Evolutionary conservation across 2,329 filamentous ascomycete genomes (phyloP).

Genomic region (Alternaria dauci): DNA sequence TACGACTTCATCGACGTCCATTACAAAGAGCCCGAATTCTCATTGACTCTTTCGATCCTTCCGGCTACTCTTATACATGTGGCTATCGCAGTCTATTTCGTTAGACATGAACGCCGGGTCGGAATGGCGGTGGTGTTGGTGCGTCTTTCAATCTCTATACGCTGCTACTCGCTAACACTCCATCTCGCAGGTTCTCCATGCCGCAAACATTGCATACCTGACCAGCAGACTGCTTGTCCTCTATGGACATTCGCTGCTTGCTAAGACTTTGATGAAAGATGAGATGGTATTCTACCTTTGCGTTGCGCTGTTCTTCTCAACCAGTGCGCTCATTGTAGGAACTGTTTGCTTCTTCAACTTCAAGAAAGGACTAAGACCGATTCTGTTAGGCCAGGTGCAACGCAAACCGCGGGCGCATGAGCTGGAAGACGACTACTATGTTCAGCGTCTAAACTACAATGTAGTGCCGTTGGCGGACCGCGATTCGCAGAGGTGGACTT

Average conservation of each 20-base stretch:
- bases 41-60: slow-evolving; percentile 35
- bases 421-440: slow-evolving; percentile 13
- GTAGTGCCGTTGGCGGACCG: slow-evolving; percentile 12
- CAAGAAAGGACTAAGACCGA: slow-evolving; percentile 30
- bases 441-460: slow-evolving; percentile 24
- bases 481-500: slow-evolving; percentile 14
- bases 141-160: background rate
- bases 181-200: slow-evolving; percentile 19
- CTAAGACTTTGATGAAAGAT: slow-evolving; percentile 29
- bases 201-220: slow-evolving; percentile 31
- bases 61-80: slow-evolving; percentile 26
- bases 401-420: slow-evolving; percentile 13
- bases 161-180: background rate
- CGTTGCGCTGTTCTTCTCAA: slow-evolving; percentile 18
- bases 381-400: slow-evolving; percentile 23
- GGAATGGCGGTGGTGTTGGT: slow-evolving; percentile 26
- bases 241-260: slow-evolving; percentile 11
- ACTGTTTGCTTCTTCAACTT: slow-evolving; percentile 33
- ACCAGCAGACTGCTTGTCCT: slow-evolving; percentile 31
- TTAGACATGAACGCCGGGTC: slow-evolving; percentile 21
- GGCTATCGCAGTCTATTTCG: slow-evolving; percentile 19
- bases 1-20: slow-evolving; percentile 35
- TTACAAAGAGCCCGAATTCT: slow-evolving; percentile 31
- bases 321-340: slow-evolving; percentile 9
- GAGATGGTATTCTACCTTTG: slow-evolving; percentile 34